Base-by-base conservation (phyloP, 2,329 filamentous ascomycete genomes). In the Bipolaris oryzae region DNA sequence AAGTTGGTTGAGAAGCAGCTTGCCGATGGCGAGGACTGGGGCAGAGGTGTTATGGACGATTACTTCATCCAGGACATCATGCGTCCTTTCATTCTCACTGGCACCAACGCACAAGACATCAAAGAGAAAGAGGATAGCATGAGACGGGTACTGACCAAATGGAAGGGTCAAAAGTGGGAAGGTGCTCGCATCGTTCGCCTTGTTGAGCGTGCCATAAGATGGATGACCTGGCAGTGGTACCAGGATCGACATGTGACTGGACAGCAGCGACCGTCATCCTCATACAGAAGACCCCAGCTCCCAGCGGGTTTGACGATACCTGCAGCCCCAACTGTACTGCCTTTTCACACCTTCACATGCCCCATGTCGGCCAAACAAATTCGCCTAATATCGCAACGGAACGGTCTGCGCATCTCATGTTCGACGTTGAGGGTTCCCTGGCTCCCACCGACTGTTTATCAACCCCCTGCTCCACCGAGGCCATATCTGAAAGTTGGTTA, bases 281-380 rank as follows among this genome's bases (percentile, higher is more conserved):
- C 79, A 63, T 97, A 97, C 74, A 78, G 80, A 33, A 83, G 95
- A 49, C 90, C 91, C 10, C 87, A 86, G 57, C 80, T 96, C 10
- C 95, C 94, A 3, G 76, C 82, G 3, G 84, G 83, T 39, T 81
- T 99, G 31, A 85, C 89, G 0, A 84, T 96, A 9, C 95, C 95
- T 3, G 87, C 90, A 28, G 94, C 95, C 5, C 95, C 95, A 2
- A 99, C 95, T 0, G 93, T 99, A 1, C 82, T 99, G 1, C 95
- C 95, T 0, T 99, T 99, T 71, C 95, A 99, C 75, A 98, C 95
- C 0, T 99, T 99, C 71, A 99, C 95, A 1, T 96, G 91, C 63
- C 95, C 95, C 0, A 81, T 99, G 63, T 92, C 91, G 6, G 92
- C 95, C 3, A 92, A 90, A 73, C 91, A 97, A 64, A 92, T 99